phyloP scores from a whole-genome alignment of 805 yeast species.

The Wickerhamiella siamensis region DNA sequence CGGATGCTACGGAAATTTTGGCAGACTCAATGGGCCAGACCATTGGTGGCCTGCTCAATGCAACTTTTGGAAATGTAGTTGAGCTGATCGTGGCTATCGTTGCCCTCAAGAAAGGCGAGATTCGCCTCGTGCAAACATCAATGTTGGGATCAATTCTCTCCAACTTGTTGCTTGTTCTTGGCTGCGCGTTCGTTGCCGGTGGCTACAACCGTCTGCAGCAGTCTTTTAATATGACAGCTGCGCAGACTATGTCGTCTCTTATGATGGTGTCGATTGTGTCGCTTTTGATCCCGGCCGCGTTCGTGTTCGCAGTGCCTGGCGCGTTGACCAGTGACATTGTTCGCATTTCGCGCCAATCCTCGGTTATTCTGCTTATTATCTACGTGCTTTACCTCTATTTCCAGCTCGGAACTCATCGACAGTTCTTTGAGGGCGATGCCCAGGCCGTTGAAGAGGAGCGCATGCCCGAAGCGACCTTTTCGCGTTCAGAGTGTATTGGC shows the following conservation, averaged over 20 bases:
- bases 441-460: constrained; percentile 24
- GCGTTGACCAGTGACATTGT: constrained; percentile 38
- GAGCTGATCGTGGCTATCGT: constrained; percentile 89
- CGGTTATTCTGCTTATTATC: constrained; percentile 60
- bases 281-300: constrained; percentile 87
- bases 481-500: constrained; percentile 38
- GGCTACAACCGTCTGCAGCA: constrained; percentile 80
- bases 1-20: constrained; percentile 87
- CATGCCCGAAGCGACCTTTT: constrained; percentile 28
- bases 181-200: constrained; percentile 91
- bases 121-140: constrained; percentile 90
- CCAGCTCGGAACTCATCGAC: constrained; percentile 78
- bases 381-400: constrained; percentile 70
- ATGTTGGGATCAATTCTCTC: constrained; percentile 92
- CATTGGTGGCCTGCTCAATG: constrained; percentile 84
- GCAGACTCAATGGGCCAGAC: constrained; percentile 83
- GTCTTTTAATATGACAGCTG: constrained; percentile 86
- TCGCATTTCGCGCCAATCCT: constrained; percentile 70
- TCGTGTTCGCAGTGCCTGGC: constrained; percentile 46
- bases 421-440: constrained; percentile 47
- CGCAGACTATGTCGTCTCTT: constrained; percentile 92
- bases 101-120: constrained; percentile 73
- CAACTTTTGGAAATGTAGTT: constrained; percentile 96
- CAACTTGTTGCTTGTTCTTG: constrained; percentile 75
- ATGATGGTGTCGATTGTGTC: constrained; percentile 86